Evolutionary conservation across 768 basidiomycete genomes (phyloP), one percentile per base, ranked within the genome.

Genomic region (Lactarius hengduanensis): DNA sequence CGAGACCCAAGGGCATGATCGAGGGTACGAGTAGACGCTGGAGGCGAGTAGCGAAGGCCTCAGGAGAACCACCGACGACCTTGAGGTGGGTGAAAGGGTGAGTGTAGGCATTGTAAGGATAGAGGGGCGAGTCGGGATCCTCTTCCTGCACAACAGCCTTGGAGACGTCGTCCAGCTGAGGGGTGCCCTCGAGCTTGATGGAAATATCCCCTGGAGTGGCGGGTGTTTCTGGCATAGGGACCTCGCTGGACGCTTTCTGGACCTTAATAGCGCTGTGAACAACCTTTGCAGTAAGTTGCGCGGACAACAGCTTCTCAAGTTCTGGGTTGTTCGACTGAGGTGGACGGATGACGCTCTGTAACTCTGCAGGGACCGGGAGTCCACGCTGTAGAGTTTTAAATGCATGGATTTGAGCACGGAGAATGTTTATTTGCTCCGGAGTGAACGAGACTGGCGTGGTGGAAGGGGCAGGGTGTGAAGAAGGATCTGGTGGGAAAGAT

Each of bases 51-150:
- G 87, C 85, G 71, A 86, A 88, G 64, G 86, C 77, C 53, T 81
- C 77, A 16, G 87, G 86, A 73, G 86, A 86, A 59, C 79, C 81
- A 60, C 86, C 85, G 36, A 84, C 69, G 30, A 83, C 79, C 67
- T 89, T 87, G 69, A 92, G 85, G 69, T 92, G 89, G 3, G 87
- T 81, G 75, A 96, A 90, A 15, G 95, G 95, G 72, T 94, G 86
- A 34, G 84, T 82, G 74, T 86, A 96, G 22, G 95, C 89, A 75
- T 96, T 96, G 80, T 95, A 96, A 2, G 95, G 95, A 72, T 96
- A 94, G 66, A 96, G 88, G 47, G 86, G 85, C 0, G 93, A 94
- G 64, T 85, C 81, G 61, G 84, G 79, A 74, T 96, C 86, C 74
- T 91, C 90, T 67, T 96, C 94, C 36, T 91, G 80, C 77, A 86